phyloP scores from a whole-genome alignment of 78 protist species.

The Dictyostelium capitatum region DNA sequence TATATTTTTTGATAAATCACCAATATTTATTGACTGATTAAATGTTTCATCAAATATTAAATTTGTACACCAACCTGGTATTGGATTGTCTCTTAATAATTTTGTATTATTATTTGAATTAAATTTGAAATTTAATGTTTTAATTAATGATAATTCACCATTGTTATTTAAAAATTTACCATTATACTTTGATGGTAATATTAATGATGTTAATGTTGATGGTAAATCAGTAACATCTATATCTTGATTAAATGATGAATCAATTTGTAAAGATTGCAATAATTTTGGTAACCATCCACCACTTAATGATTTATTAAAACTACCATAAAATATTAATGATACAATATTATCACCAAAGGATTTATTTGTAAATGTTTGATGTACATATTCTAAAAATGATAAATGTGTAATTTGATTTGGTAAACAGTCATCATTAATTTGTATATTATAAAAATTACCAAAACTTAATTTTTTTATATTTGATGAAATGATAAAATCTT shows the following conservation, averaged over 20 bases:
- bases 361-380: neutral
- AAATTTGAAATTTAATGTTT: neutral
- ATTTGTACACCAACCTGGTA: neutral
- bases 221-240: neutral
- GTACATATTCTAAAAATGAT: neutral
- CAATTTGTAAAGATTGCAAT: neutral
- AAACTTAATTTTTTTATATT: too few species aligned
- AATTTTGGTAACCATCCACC: neutral
- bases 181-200: neutral
- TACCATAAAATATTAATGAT: neutral
- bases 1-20: neutral
- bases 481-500: too few species aligned
- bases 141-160: neutral
- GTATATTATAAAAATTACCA: neutral
- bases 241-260: neutral
- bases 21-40: neutral
- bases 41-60: neutral
- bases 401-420: neutral
- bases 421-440: neutral
- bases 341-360: neutral
- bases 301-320: neutral
- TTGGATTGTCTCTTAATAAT: neutral
- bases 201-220: neutral
- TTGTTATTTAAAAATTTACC: too few species aligned
- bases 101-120: neutral